phyloP scores from a whole-genome alignment of 257 asterid genomes.

The Solanum sejunctum region DNA sequence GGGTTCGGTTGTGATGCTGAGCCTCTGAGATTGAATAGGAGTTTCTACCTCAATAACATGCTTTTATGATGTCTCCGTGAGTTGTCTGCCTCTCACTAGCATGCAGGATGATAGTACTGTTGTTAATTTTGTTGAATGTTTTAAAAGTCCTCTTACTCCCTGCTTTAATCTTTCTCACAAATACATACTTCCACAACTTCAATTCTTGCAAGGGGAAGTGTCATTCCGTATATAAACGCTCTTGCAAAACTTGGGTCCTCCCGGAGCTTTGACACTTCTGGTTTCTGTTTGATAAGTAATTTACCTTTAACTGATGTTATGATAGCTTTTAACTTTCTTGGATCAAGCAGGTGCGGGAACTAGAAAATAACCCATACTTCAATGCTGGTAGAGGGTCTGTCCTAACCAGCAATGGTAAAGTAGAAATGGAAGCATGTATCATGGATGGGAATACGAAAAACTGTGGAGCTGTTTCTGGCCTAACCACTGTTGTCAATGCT shows the following conservation, averaged over 20 bases:
- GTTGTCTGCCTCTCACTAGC: neutral
- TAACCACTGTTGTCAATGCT: conserved; percentile 67
- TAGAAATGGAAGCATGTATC: conserved; percentile 95
- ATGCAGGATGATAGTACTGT: neutral
- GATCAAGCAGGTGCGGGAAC: conserved; percentile 58
- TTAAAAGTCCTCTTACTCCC: neutral
- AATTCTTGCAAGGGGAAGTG: neutral
- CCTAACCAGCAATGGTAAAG: conserved; percentile 61
- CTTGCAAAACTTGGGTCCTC: neutral
- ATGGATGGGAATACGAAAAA: conserved; percentile 83
- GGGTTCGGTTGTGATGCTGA: neutral
- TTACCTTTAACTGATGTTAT: neutral
- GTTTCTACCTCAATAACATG: neutral
- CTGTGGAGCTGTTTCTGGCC: conserved; percentile 93
- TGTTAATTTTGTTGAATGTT: neutral
- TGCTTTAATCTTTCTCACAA: neutral
- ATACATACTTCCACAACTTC: neutral
- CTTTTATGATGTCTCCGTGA: neutral
- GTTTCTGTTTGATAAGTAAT: neutral
- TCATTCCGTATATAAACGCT: neutral
- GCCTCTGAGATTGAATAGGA: neutral
- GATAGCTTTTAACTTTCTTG: neutral
- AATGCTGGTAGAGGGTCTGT: conserved; percentile 97
- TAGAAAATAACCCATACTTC: conserved; percentile 62
- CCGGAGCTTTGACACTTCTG: neutral